phyloP scores from a whole-genome alignment of 116 monocot genomes.

The Thalassia testudinum region DNA sequence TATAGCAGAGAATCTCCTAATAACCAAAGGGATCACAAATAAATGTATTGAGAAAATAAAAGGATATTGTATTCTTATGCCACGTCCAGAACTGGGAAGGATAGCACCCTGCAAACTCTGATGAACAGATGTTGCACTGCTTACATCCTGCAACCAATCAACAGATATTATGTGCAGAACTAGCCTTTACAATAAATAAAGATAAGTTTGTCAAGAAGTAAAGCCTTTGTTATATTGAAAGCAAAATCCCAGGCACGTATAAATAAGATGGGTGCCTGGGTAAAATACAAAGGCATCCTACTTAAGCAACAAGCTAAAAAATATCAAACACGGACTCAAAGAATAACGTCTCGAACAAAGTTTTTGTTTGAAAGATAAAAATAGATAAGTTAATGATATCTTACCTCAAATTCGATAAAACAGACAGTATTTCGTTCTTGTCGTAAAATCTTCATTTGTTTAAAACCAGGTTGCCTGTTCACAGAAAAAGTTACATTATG shows the following conservation, averaged over 20 bases:
- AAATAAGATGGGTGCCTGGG: no score
- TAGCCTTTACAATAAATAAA: no score
- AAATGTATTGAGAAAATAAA: slow-evolving; percentile 5
- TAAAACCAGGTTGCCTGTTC: slow-evolving; percentile 87
- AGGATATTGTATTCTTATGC: slow-evolving; percentile 99
- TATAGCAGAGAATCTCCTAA: neutral
- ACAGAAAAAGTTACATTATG: neutral
- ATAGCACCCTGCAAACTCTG: slow-evolving; percentile 89
- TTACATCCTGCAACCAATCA: slow-evolving; percentile 49
- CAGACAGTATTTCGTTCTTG: slow-evolving; percentile 98
- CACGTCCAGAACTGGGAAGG: slow-evolving; percentile 82
- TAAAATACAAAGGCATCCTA: no score
- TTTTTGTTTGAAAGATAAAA: neutral
- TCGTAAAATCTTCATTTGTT: slow-evolving; percentile 96
- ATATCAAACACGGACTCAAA: no score
- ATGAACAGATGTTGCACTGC: slow-evolving; percentile 63
- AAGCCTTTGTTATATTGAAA: no score
- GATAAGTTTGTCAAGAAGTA: no score
- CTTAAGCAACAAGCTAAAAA: no score
- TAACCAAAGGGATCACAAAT: neutral
- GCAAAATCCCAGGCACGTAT: no score
- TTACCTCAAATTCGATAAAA: slow-evolving; percentile 93
- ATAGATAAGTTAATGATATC: neutral
- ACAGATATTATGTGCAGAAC: no score
- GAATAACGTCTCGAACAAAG: no score